Percentiles rank a stretch among this genome's conserved stretches.
phyloP scores from a whole-genome alignment of 139 green algal species.

The Chlorella sp. region DNA sequence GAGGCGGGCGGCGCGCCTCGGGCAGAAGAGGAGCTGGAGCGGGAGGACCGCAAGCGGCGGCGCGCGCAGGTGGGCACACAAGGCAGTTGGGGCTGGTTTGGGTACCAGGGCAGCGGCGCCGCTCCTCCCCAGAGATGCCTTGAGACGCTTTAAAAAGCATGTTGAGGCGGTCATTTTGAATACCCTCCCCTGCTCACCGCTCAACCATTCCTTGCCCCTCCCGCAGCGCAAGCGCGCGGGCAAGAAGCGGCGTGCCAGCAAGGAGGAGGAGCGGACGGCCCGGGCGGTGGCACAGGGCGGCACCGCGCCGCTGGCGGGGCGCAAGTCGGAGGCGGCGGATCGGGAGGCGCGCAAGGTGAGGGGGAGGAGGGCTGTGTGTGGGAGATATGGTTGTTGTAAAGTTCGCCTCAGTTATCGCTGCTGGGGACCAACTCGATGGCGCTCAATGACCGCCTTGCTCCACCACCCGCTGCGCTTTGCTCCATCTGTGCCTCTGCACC shows the following conservation, averaged over 20 bases:
- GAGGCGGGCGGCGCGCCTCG: conserved; percentile 31
- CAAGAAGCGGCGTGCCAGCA: conserved; percentile 57
- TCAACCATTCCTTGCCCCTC: not conserved
- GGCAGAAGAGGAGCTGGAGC: conserved; percentile 71
- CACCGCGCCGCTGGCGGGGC: conserved; percentile 46
- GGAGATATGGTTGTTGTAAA: too few relatives aligned
- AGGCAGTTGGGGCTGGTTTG: not conserved
- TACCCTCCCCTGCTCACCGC: not conserved
- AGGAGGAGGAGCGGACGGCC: conserved; percentile 38
- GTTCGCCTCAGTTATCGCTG: too few relatives aligned
- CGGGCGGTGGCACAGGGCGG: conserved; percentile 44
- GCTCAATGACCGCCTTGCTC: too few relatives aligned
- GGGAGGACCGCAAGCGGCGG: conserved; percentile 73
- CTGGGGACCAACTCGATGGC: too few relatives aligned
- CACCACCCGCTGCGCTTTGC: too few relatives aligned
- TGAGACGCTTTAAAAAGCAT: not conserved
- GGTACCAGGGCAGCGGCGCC: not conserved
- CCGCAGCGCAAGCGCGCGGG: conserved; percentile 66
- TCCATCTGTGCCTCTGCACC: not conserved
- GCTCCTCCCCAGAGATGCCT: too few relatives aligned
- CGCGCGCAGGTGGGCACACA: conserved; percentile 46
- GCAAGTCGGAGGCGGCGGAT: conserved; percentile 54
- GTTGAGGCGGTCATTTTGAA: not conserved
- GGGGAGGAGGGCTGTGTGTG: not conserved
- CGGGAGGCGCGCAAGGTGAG: conserved; percentile 24